Evolutionary conservation across 495 filamentous ascomycete species (phyloP).

Genomic region (Penicillium parvum): DNA sequence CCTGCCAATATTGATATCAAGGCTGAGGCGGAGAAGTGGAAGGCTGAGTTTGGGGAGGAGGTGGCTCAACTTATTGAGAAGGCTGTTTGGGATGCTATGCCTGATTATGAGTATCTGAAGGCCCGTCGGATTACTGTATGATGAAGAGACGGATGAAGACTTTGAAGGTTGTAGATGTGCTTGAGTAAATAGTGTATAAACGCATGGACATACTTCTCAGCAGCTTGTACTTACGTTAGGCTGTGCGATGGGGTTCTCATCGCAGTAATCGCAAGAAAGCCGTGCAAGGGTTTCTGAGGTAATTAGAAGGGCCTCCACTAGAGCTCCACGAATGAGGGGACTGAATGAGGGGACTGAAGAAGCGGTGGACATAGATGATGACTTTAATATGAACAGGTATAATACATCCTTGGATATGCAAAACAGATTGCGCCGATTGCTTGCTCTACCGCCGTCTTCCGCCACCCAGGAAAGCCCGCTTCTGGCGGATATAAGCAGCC

Average conservation of each 20-base stretch:
- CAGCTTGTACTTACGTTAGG: too few species aligned
- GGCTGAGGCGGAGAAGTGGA: slow-evolving; percentile 42
- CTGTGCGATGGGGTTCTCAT: too few species aligned
- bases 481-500: slow-evolving; percentile 59
- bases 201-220: slow-evolving; percentile 1
- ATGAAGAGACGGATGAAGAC: not conserved
- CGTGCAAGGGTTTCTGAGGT: too few species aligned
- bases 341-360: too few species aligned
- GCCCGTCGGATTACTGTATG: slow-evolving; percentile 18
- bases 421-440: slow-evolving; percentile 10
- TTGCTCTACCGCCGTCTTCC: slow-evolving; percentile 23
- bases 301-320: too few species aligned
- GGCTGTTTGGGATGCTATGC: slow-evolving; percentile 38
- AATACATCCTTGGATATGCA: slow-evolving; percentile 37
- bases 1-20: slow-evolving; percentile 31
- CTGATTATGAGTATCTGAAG: slow-evolving; percentile 44
- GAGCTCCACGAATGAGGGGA: too few species aligned
- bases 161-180: not conserved
- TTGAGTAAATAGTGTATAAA: not conserved
- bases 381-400: slow-evolving; percentile 32
- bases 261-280: too few species aligned
- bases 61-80: slow-evolving; percentile 28
- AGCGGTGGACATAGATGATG: too few species aligned
- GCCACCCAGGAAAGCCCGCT: slow-evolving; percentile 42
- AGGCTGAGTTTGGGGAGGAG: slow-evolving; percentile 42